These are phyloP conservation scores for Candolleomyces eurysporus DNA, from an alignment of 768 basidiomycete genomes.

Conservation along the genomic window DNA sequence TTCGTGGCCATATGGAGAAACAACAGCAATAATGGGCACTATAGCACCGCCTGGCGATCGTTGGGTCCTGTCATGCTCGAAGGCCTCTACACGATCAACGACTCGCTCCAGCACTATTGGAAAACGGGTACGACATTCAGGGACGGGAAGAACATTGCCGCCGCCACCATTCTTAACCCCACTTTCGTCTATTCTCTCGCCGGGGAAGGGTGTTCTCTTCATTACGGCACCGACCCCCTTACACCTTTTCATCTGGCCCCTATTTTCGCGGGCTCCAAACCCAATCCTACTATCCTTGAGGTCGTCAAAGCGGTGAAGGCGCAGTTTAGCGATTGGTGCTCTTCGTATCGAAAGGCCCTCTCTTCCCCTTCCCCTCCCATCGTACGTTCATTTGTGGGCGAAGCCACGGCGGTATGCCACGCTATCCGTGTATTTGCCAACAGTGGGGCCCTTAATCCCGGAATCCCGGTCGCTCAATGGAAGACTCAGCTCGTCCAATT, in stretches of 20 bases:
- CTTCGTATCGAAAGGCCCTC: slow-evolving; percentile 11
- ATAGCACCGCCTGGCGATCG: slow-evolving; percentile 22
- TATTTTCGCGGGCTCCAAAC: slow-evolving; percentile 12
- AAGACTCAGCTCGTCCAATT: slow-evolving; percentile 5
- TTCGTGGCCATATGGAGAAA: slow-evolving; percentile 5
- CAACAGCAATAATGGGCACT: background rate
- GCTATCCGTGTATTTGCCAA: slow-evolving; percentile 24
- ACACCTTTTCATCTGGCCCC: slow-evolving; percentile 40
- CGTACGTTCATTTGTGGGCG: slow-evolving; percentile 41
- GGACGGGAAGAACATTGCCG: slow-evolving; percentile 1
- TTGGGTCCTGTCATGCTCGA: slow-evolving; percentile 33
- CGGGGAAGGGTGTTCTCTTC: slow-evolving; percentile 37
- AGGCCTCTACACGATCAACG: slow-evolving; percentile 11
- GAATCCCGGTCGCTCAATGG: slow-evolving; percentile 13
- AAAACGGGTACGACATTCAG: slow-evolving; percentile 36
- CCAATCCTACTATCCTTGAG: background rate
- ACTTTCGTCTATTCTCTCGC: slow-evolving; percentile 42
- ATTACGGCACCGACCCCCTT: slow-evolving; percentile 45
- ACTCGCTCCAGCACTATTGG: slow-evolving; percentile 35
- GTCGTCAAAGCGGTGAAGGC: slow-evolving; percentile 10
- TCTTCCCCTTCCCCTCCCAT: slow-evolving; percentile 13
- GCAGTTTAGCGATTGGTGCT: slow-evolving; percentile 12
- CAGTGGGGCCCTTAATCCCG: slow-evolving; percentile 20
- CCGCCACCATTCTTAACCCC: slow-evolving; percentile 37
- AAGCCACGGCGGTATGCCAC: slow-evolving; percentile 37